phyloP scores from a whole-genome alignment of 345 rosid genomes.

The Lepidium sativum region DNA sequence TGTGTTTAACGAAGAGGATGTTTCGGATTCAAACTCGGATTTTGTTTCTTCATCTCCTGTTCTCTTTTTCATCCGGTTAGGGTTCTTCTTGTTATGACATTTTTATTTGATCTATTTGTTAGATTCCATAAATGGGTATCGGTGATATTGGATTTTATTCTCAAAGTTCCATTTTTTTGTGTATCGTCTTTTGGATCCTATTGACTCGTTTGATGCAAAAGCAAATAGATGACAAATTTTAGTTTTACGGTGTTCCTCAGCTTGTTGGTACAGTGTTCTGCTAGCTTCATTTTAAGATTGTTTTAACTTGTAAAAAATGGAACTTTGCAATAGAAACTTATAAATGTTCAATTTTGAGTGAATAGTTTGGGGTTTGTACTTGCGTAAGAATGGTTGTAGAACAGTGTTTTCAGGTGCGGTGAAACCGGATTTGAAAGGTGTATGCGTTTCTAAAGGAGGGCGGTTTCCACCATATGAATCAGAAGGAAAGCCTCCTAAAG shows the following conservation, averaged over 20 bases:
- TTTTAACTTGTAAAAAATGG: background rate
- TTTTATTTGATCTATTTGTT: constrained; percentile 9
- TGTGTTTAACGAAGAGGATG: constrained; percentile 8
- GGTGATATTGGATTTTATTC: background rate
- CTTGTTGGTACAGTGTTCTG: background rate
- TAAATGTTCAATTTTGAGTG: background rate
- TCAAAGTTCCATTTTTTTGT: background rate
- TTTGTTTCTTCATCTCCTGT: constrained; percentile 25
- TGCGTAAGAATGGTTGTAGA: constrained; percentile 6
- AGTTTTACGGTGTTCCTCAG: background rate
- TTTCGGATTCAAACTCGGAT: constrained; percentile 24
- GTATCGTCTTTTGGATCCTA: background rate
- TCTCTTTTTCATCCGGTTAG: constrained; percentile 24
- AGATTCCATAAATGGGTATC: background rate
- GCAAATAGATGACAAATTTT: background rate
- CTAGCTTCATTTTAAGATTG: background rate
- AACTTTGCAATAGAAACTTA: background rate
- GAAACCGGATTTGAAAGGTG: constrained; percentile 30
- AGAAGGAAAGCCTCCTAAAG: constrained; percentile 72
- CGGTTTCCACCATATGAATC: constrained; percentile 63
- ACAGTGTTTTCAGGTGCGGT: constrained; percentile 33
- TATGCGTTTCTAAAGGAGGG: constrained; percentile 81
- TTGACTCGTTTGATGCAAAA: background rate
- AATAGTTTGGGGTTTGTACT: background rate
- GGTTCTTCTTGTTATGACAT: background rate